These are phyloP conservation scores for Xylaria intraflava DNA, from an alignment of 495 filamentous ascomycete genomes.

Conservation along the genomic window DNA sequence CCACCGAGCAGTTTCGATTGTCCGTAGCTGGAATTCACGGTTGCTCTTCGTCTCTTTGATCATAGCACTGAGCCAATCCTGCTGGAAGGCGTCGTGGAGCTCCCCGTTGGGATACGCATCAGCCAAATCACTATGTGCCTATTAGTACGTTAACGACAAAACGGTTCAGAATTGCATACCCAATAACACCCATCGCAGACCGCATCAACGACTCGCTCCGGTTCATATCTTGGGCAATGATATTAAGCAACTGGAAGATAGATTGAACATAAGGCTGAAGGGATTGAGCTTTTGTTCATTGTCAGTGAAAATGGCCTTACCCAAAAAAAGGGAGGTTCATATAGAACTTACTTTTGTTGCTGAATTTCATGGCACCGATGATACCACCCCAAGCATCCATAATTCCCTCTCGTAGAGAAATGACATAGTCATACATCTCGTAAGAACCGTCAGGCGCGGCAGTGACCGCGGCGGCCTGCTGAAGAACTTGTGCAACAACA, in stretches of 20 bases:
- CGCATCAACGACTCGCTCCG: slow-evolving; percentile 88
- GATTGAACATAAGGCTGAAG: slow-evolving; percentile 73
- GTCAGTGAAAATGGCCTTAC: slow-evolving; percentile 15
- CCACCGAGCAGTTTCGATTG: slow-evolving; percentile 92
- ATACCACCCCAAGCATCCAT: slow-evolving; percentile 99
- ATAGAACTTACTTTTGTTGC: slow-evolving; percentile 57
- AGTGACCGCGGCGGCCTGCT: slow-evolving; percentile 81
- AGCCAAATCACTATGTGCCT: slow-evolving; percentile 67
- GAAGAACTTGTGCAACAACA: slow-evolving; percentile 86
- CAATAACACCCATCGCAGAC: slow-evolving; percentile 91
- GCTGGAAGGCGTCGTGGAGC: slow-evolving; percentile 71
- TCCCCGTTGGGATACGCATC: slow-evolving; percentile 91
- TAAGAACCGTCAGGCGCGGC: slow-evolving; percentile 62
- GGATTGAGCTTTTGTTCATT: slow-evolving; percentile 47
- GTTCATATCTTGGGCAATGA: slow-evolving; percentile 71
- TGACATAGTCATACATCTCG: slow-evolving; percentile 93
- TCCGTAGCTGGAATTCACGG: slow-evolving; percentile 73
- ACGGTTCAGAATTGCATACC: slow-evolving; percentile 49
- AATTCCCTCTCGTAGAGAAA: slow-evolving; percentile 90
- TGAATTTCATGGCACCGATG: slow-evolving; percentile 82
- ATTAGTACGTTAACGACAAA: slow-evolving; percentile 29
- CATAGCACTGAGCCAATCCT: slow-evolving; percentile 81
- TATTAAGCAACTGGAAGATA: slow-evolving; percentile 83
- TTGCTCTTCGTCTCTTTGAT: slow-evolving; percentile 83
- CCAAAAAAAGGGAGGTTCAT: neutral